Percentiles rank a stretch among this genome's conserved stretches.
phyloP scores from a whole-genome alignment of 441 rosid species.

The Euphorbia schlechtendalii region DNA sequence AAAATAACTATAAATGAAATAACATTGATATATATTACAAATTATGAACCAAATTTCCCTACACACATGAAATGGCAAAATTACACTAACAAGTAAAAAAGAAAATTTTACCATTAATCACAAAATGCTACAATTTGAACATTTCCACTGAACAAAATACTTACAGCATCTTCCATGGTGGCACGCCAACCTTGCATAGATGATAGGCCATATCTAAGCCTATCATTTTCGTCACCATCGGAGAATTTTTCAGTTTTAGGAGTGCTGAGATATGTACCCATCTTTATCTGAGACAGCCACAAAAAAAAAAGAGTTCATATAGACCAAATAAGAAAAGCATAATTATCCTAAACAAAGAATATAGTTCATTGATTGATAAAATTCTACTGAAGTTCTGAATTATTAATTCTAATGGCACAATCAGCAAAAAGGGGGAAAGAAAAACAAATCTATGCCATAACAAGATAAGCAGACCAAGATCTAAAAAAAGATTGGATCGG shows the following conservation, averaged over 20 bases:
- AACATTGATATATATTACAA: no score
- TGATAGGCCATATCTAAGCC: slow-evolving; percentile 78
- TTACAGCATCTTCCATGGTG: slow-evolving; percentile 97
- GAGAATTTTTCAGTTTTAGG: slow-evolving; percentile 91
- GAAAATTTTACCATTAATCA: no score
- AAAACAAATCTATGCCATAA: not conserved
- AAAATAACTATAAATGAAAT: not conserved
- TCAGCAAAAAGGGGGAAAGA: not conserved
- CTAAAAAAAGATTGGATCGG: slow-evolving; percentile 6
- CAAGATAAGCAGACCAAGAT: slow-evolving; percentile 11
- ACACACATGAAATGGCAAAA: not conserved
- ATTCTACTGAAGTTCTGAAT: not conserved
- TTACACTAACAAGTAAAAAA: not conserved
- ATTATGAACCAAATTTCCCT: not conserved
- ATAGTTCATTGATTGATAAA: slow-evolving; percentile 11
- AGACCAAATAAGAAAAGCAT: no score
- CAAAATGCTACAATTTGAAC: no score
- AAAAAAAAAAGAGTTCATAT: not conserved
- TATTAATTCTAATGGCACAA: not conserved
- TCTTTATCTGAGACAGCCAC: slow-evolving; percentile 29
- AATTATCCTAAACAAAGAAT: no score
- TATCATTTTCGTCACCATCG: slow-evolving; percentile 75
- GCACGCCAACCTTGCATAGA: slow-evolving; percentile 99
- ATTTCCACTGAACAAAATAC: no score
- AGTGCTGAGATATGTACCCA: slow-evolving; percentile 93